Conservation (phyloP, 768 basidiomycete genomes). For the Dioszegia aurantiaca region DNA sequence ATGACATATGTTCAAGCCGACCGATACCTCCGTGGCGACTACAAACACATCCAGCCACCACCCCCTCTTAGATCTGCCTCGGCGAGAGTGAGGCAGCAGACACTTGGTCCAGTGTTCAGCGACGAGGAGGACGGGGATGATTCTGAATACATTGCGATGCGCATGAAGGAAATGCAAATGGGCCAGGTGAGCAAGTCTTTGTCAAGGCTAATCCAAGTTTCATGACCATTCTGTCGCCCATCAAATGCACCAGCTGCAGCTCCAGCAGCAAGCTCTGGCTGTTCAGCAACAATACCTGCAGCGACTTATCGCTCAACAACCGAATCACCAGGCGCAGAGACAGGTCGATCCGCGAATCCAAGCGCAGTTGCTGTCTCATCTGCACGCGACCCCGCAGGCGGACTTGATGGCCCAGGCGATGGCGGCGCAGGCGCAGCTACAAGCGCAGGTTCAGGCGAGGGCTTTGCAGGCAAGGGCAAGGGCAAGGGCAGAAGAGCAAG, state of each 20-base stretch:
- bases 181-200: conserved; percentile 1
- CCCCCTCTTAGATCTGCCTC: conserved; percentile 8
- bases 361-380: conserved; percentile 4
- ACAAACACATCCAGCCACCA: neutral
- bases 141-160: conserved; percentile 34
- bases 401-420: conserved; percentile 7
- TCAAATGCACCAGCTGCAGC: conserved; percentile 21
- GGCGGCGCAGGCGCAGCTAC: conserved; percentile 17
- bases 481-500: no score
- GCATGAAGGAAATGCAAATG: conserved; percentile 25
- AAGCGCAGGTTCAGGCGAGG: conserved; percentile 17
- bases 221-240: conserved; percentile 14
- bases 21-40: no score
- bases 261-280: conserved; percentile 18
- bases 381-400: conserved; percentile 1
- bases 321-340: conserved; percentile 15
- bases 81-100: conserved; percentile 19
- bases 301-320: no score
- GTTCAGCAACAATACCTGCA: conserved; percentile 22
- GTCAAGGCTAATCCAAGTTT: conserved; percentile 8
- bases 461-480: conserved; percentile 17
- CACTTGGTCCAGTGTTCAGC: conserved; percentile 38
- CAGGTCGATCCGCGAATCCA: conserved; percentile 19
- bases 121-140: conserved; percentile 45
- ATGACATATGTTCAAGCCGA: no score